Evolutionary conservation across 768 basidiomycete genomes (phyloP).

Genomic region (Termitomyces sp.): DNA sequence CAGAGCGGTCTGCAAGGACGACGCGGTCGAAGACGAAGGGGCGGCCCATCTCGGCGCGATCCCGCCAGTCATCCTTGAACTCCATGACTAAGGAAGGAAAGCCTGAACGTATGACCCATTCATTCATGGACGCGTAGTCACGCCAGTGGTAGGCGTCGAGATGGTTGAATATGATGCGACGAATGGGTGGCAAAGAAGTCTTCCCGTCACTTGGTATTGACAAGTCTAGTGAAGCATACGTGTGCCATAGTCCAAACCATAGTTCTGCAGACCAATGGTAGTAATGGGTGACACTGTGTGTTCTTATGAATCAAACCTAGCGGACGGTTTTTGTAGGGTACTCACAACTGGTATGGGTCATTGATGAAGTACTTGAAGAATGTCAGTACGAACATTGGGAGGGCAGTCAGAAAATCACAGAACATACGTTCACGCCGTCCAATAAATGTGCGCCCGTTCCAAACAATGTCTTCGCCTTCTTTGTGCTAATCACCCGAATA

Average conservation of each 20-base stretch:
- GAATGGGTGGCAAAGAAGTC: slow-evolving; percentile 68
- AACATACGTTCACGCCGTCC: slow-evolving; percentile 69
- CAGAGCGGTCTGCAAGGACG: slow-evolving; percentile 80
- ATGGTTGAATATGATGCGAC: slow-evolving; percentile 75
- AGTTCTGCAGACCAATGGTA: slow-evolving; percentile 94
- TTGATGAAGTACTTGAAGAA: slow-evolving; percentile 69
- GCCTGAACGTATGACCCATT: slow-evolving; percentile 74
- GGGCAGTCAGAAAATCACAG: background rate
- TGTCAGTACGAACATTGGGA: background rate
- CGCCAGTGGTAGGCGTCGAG: slow-evolving; percentile 79
- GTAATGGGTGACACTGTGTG: slow-evolving; percentile 77
- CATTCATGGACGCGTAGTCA: slow-evolving; percentile 90
- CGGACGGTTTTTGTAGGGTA: slow-evolving; percentile 3
- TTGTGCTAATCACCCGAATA: slow-evolving; percentile 69
- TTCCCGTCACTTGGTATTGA: slow-evolving; percentile 61
- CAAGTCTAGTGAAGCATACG: slow-evolving; percentile 80
- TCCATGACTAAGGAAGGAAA: slow-evolving; percentile 83
- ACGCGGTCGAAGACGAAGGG: slow-evolving; percentile 86
- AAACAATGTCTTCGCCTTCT: slow-evolving; percentile 65
- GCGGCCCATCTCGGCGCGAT: slow-evolving; percentile 65
- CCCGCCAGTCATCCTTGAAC: slow-evolving; percentile 80
- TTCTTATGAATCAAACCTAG: background rate
- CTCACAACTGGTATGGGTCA: slow-evolving; percentile 83
- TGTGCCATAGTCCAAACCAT: slow-evolving; percentile 89
- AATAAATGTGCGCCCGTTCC: slow-evolving; percentile 68